Conservation (phyloP, 371 early-diverging fungal genomes). For the Dichotomocladium elegans region DNA sequence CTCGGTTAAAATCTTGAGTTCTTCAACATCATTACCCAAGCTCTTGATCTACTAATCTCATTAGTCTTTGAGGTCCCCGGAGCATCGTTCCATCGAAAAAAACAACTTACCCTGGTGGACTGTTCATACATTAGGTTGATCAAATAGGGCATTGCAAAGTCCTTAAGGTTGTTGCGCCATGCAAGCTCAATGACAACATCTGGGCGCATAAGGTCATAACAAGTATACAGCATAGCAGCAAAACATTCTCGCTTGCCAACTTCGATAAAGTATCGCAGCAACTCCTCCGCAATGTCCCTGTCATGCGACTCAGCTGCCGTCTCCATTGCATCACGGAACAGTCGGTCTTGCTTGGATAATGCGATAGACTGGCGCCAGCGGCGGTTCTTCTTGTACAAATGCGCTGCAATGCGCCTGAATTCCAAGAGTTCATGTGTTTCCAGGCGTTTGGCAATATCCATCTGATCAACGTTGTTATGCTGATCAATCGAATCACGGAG, state of each 20-base stretch:
- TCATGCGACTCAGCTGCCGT: conserved; percentile 89
- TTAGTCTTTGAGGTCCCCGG: no score
- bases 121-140: conserved; percentile 87
- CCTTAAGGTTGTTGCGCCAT: conserved; percentile 84
- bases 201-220: conserved; percentile 91
- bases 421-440: conserved; percentile 95
- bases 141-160: conserved; percentile 96
- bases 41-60: conserved; percentile 6
- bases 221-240: conserved; percentile 86
- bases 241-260: conserved; percentile 88
- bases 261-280: conserved; percentile 92
- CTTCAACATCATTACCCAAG: conserved; percentile 18
- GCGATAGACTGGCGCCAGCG: conserved; percentile 94
- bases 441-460: conserved; percentile 85
- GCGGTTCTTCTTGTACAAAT: conserved; percentile 90
- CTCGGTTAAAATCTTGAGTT: conserved; percentile 14
- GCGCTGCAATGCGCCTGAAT: conserved; percentile 95
- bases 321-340: conserved; percentile 97
- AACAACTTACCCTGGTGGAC: conserved; percentile 53
- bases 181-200: conserved; percentile 93
- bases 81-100: no score
- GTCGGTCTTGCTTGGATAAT: conserved; percentile 91
- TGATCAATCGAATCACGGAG: conserved; percentile 89
- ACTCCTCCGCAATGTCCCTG: conserved; percentile 85
- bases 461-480: conserved; percentile 89